Evolutionary conservation across 352 stramenopile genomes (phyloP).

Genomic region (Thalassiosira delicatula): DNA sequence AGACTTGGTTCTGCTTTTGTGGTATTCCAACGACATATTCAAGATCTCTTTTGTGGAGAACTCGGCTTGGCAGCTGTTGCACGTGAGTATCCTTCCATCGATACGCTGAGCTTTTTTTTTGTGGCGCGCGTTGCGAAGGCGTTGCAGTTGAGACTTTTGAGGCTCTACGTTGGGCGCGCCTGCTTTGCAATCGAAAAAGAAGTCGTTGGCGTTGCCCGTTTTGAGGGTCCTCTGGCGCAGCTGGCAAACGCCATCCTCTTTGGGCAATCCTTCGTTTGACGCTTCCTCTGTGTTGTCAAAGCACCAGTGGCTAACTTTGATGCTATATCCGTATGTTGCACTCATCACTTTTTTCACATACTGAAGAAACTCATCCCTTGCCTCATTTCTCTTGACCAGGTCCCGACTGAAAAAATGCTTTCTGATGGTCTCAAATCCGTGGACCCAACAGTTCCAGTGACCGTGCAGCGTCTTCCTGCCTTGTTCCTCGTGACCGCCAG

Average conservation of each 20-base stretch:
- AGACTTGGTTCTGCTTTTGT: neutral
- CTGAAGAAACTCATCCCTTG: constrained; percentile 9
- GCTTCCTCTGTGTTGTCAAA: too few relatives aligned
- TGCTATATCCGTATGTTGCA: neutral
- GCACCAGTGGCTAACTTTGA: neutral
- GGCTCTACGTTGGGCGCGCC: too few relatives aligned
- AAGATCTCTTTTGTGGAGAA: constrained; percentile 2
- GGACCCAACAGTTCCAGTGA: constrained; percentile 34
- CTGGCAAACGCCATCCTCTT: too few relatives aligned
- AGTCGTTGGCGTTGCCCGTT: neutral
- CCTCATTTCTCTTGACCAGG: neutral
- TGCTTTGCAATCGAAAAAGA: neutral
- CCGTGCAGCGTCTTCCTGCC: constrained; percentile 17
- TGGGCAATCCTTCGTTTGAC: too few relatives aligned
- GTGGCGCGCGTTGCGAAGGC: constrained; percentile 11
- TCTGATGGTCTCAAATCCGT: constrained; percentile 4
- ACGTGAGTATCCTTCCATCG: constrained; percentile 17
- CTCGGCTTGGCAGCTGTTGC: neutral
- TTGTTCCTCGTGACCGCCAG: constrained; percentile 28
- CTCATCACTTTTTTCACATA: neutral
- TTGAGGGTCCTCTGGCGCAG: too few relatives aligned
- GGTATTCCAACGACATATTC: constrained; percentile 13
- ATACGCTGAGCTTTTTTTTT: constrained; percentile 7
- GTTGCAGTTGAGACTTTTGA: neutral
- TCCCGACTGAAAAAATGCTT: constrained; percentile 9